Evolutionary conservation across 2,329 filamentous ascomycete species (phyloP).

Genomic region (Mycosphaerella arachidis): DNA sequence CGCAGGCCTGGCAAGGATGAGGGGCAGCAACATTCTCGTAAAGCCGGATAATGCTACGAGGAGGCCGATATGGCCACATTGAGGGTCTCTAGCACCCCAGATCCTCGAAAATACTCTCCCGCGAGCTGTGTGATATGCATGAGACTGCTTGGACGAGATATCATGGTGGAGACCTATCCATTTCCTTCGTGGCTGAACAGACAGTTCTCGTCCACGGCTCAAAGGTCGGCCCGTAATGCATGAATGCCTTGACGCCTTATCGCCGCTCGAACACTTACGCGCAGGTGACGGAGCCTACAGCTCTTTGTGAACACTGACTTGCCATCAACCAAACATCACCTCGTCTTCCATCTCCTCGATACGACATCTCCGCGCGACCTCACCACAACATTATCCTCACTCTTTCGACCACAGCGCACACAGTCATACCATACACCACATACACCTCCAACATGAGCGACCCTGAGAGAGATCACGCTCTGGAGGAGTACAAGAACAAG

Average conservation of each 20-base stretch:
- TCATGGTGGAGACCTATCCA: too few relatives aligned
- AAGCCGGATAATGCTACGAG: too few relatives aligned
- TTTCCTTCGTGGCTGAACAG: too few relatives aligned
- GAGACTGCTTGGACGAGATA: too few relatives aligned
- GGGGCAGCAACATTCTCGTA: background rate
- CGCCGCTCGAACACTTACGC: background rate
- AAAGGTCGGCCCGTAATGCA: too few relatives aligned
- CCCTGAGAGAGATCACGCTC: conserved; percentile 49
- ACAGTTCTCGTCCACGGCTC: too few relatives aligned
- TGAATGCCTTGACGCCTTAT: background rate
- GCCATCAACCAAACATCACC: background rate
- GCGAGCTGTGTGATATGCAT: too few relatives aligned
- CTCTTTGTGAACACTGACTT: background rate
- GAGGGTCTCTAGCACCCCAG: too few relatives aligned
- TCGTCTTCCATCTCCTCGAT: background rate
- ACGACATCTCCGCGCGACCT: background rate
- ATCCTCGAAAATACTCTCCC: too few relatives aligned
- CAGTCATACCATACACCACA: background rate
- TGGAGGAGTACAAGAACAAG: conserved; percentile 51
- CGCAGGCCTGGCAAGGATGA: background rate
- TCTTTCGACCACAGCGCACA: background rate
- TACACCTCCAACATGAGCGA: conserved; percentile 31
- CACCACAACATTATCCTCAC: background rate
- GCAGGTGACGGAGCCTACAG: background rate
- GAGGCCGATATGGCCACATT: too few relatives aligned